Base-by-base conservation (phyloP, 345 rosid genomes). In the Sonneratia alba region DNA sequence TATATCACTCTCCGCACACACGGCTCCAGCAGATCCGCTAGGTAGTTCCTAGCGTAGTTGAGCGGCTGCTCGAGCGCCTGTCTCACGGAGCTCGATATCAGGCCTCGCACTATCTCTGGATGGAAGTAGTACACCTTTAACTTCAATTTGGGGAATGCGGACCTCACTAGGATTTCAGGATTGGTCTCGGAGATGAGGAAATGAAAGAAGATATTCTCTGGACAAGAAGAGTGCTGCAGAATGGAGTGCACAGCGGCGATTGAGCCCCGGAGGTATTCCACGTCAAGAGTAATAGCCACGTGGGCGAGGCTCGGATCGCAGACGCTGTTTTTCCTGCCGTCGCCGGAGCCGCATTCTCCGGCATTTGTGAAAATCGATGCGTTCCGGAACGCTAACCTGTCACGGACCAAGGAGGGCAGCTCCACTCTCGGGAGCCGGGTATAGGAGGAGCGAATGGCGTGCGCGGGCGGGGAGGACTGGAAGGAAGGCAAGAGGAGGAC, bases 191-290 rank as follows among this genome's bases (percentile, higher is more conserved):
- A 86, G 69, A 94, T 93, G 43, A 94, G 73, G 80, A 94, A 91
- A 69, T 94, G 98, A 75, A 94, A 91, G 93, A 94, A 94, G 49
- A 94, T 79, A 59, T 76, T 83, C 84, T 86, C 97, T 0, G 98
- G 96, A 70, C 98, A 94, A 62, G 79, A 36, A 0, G 98, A 81
- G 70, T 91, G 89, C 73, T 79, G 96, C 53, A 94, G 77, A 67
- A 94, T 84, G 38, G 98, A 94, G 71, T 94, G 91, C 0, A 94
- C 95, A 55, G 97, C 98, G n/a, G 98, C 98, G 77, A 94, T 78
- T 22, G 97, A 94, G 71, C 98, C 98, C 3, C 98, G 94, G 19
- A 94, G 88, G 67, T 91, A 94, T 73, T 94, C 93, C 38, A 85
- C 85, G 57, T 94, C 98, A 3, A 94, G 97, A 22, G 98, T 94